Evolutionary conservation across 2,329 filamentous ascomycete genomes (phyloP).

Genomic region (Cladosporium sp.): DNA sequence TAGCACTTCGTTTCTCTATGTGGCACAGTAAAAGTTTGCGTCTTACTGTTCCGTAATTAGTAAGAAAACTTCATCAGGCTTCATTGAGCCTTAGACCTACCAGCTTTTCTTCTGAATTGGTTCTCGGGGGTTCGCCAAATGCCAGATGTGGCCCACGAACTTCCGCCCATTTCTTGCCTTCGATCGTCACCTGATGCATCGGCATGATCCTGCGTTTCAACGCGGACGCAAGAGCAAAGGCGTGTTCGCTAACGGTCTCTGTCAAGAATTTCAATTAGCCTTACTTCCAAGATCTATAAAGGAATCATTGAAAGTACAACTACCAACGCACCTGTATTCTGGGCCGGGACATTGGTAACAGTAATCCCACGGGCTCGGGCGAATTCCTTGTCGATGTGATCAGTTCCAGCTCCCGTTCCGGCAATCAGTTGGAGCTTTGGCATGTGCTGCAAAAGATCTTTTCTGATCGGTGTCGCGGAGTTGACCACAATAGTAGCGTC

Average conservation of each 20-base stretch:
- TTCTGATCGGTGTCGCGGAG: slow-evolving; percentile 38
- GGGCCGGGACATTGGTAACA: slow-evolving; percentile 44
- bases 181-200: slow-evolving; percentile 33
- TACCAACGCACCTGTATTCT: slow-evolving; percentile 34
- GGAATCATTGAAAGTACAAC: no score
- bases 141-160: slow-evolving; percentile 35
- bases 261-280: no score
- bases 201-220: slow-evolving; percentile 39
- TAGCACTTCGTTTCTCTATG: not conserved
- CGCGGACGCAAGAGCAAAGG: slow-evolving; percentile 48
- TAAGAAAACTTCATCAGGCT: not conserved
- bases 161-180: slow-evolving; percentile 38
- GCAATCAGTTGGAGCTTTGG: slow-evolving; percentile 44
- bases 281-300: no score
- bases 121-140: slow-evolving; percentile 38
- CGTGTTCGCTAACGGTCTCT: slow-evolving; percentile 47
- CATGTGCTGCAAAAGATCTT: slow-evolving; percentile 36
- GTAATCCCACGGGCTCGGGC: slow-evolving; percentile 41
- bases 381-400: slow-evolving; percentile 44
- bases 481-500: slow-evolving; percentile 46
- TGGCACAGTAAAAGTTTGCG: no score
- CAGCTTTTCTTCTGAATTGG: slow-evolving; percentile 46
- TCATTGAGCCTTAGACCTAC: slow-evolving; percentile 24
- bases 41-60: slow-evolving; percentile 3
- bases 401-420: slow-evolving; percentile 45